Evolutionary conservation across 768 basidiomycete species (phyloP), one percentile per base, ranked within the genome.

Genomic region (Termitomyces sp.): DNA sequence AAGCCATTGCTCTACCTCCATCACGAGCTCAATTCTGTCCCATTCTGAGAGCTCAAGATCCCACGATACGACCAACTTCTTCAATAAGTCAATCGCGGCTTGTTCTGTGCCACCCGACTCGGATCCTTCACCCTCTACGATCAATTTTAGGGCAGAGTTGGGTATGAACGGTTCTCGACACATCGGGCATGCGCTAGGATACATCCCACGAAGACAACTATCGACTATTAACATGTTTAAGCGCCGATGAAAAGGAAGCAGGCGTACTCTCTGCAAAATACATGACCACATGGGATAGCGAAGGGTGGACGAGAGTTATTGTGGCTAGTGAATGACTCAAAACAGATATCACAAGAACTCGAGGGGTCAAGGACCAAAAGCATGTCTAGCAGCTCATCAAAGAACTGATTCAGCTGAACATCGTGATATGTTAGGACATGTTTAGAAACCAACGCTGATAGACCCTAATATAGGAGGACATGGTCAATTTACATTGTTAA

Each of bases 261-360:
- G 21, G 59, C 86, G 65, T 67, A 89, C 88, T 73, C 69, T 66
- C 75, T 74, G 67, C 89, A 90, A 74, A 90, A 89, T 32, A 87
- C 78, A 70, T 90, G 87, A 35, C 89, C 89, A 64, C 89, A 91
- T 21, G 84, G 79, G 59, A 90, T 89, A 14, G 81, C 84, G 67
- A 88, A 82, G 5, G 88, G 89, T 50, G 79, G 73, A 65, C 79
- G 77, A 34, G 76, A 68, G 25, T 74, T 73, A 38, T 78, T 73
- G 73, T 80, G 82, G 19, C 23, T 12, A 40, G 77, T 70, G 66
- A 88, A 90, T 21, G 73, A 72, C 55, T 87, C 85, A 56, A 87
- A 75, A 69, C 89, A 91, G 60, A 91, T 82, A 69, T 91, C 89
- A 74, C 89, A 91, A 58, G 76, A 78, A 64, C 87, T 89, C 29